phyloP scores from a whole-genome alignment of 2,329 filamentous ascomycete genomes.

The Graphium sp. region DNA sequence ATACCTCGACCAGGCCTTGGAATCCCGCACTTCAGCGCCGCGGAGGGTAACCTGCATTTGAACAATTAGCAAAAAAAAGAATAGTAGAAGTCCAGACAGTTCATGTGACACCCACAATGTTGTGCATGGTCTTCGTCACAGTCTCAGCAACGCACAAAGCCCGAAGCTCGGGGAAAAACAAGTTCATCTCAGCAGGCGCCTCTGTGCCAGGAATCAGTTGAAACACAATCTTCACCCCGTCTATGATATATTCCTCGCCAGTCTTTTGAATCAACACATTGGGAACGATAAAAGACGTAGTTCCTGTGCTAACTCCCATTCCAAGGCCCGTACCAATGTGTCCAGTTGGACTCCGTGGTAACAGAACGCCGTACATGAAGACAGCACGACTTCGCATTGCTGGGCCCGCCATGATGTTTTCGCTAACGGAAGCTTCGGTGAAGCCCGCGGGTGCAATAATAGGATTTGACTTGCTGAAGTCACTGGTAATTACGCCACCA shows the following conservation, averaged over 20 bases:
- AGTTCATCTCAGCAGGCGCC: slow-evolving; percentile 22
- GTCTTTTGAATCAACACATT: slow-evolving; percentile 14
- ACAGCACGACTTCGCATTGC: slow-evolving; percentile 19
- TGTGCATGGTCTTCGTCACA: slow-evolving; percentile 21
- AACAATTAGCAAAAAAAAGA: background rate
- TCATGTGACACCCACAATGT: slow-evolving; percentile 15
- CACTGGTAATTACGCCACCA: slow-evolving; percentile 8
- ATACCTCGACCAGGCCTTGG: slow-evolving; percentile 19
- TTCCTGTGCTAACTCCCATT: slow-evolving; percentile 14
- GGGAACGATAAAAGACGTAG: slow-evolving; percentile 15
- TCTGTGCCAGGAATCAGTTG: slow-evolving; percentile 23
- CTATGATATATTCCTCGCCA: slow-evolving; percentile 13
- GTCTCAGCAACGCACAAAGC: slow-evolving; percentile 20
- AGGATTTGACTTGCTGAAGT: slow-evolving; percentile 3
- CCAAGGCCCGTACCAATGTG: slow-evolving; percentile 21
- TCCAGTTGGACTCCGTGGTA: slow-evolving; percentile 12
- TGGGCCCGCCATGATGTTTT: slow-evolving; percentile 19
- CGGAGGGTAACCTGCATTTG: slow-evolving; percentile 14
- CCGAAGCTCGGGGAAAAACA: slow-evolving; percentile 18
- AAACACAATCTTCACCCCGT: slow-evolving; percentile 19
- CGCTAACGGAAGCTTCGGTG: slow-evolving; percentile 17
- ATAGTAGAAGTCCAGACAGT: background rate
- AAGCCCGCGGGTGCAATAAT: slow-evolving; percentile 20
- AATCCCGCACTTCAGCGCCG: slow-evolving; percentile 21
- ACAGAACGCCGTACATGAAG: slow-evolving; percentile 20